Percentiles rank a stretch among this genome's conserved stretches.
phyloP scores from a whole-genome alignment of 1,284 basidiomycete species.

The Tylopilus sp. region DNA sequence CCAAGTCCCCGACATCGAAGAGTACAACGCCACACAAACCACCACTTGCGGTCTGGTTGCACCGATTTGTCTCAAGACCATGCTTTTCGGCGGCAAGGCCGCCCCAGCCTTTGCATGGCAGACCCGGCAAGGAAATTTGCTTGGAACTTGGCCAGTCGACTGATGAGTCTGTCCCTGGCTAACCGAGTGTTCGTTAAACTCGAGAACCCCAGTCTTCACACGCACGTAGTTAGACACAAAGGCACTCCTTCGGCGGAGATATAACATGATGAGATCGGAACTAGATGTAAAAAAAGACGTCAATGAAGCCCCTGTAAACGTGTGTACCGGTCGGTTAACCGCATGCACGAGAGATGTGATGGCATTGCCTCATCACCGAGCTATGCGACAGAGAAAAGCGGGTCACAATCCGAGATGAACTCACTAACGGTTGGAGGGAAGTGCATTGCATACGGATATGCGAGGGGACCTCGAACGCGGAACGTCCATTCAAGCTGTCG shows the following conservation, averaged over 20 bases:
- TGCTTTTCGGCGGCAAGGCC: slow-evolving; percentile 4
- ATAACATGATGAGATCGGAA: slow-evolving; percentile 7
- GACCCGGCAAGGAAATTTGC: background rate
- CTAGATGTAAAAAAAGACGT: background rate
- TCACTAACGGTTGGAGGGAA: background rate
- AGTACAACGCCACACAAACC: slow-evolving; percentile 5
- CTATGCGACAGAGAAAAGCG: background rate
- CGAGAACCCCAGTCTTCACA: background rate
- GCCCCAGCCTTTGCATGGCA: background rate
- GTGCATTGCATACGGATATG: background rate
- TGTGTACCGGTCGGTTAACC: slow-evolving; percentile 7
- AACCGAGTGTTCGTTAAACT: background rate
- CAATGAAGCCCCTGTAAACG: background rate
- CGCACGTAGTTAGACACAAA: background rate
- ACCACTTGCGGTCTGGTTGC: slow-evolving; percentile 9
- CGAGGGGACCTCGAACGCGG: background rate
- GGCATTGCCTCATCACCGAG: background rate
- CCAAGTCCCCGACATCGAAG: background rate
- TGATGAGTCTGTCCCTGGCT: background rate
- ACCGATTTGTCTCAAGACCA: slow-evolving; percentile 14
- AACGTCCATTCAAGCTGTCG: background rate
- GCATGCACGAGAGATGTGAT: background rate
- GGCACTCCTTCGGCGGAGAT: slow-evolving; percentile 20
- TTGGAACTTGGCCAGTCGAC: background rate
- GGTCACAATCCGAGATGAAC: slow-evolving; percentile 1